phyloP scores from a whole-genome alignment of 768 basidiomycete genomes.

The Suillus sp. region DNA sequence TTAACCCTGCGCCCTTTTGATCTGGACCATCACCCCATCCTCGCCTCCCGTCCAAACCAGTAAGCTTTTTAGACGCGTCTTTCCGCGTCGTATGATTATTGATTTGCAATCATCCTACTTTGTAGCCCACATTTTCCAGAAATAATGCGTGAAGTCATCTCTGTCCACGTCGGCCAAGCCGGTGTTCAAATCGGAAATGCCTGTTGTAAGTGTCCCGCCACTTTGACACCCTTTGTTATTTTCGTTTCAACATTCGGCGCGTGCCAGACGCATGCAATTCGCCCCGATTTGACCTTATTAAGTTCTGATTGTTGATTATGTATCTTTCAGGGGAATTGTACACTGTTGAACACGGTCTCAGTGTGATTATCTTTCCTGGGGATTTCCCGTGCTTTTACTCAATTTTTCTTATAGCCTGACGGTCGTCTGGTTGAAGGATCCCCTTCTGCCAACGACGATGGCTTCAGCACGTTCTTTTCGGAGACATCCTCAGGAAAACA shows the following conservation, averaged over 20 bases:
- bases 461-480: constrained; percentile 99
- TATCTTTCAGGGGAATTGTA: constrained; percentile 87
- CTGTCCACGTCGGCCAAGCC: constrained; percentile 98
- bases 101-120: neutral
- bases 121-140: constrained; percentile 18
- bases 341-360: constrained; percentile 97
- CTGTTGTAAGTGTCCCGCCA: constrained; percentile 74
- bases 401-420: constrained; percentile 68
- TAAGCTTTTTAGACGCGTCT: constrained; percentile 33
- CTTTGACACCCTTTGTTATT: constrained; percentile 3
- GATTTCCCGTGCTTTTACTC: constrained; percentile 22
- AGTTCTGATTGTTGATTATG: constrained; percentile 20
- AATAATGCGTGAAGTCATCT: constrained; percentile 95
- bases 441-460: constrained; percentile 75
- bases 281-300: constrained; percentile 6
- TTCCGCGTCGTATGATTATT: constrained; percentile 24
- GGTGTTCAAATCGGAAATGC: constrained; percentile 98
- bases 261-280: constrained; percentile 20
- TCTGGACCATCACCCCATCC: constrained; percentile 30
- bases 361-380: constrained; percentile 49
- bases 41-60: constrained; percentile 29
- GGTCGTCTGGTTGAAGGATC: constrained; percentile 85
- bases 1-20: constrained; percentile 41
- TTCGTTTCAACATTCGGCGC: neutral
- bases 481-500: constrained; percentile 97